Evolutionary conservation across 2,329 filamentous ascomycete genomes (phyloP), one percentile per base, ranked within the genome.

Genomic region (Catunica adiposa): DNA sequence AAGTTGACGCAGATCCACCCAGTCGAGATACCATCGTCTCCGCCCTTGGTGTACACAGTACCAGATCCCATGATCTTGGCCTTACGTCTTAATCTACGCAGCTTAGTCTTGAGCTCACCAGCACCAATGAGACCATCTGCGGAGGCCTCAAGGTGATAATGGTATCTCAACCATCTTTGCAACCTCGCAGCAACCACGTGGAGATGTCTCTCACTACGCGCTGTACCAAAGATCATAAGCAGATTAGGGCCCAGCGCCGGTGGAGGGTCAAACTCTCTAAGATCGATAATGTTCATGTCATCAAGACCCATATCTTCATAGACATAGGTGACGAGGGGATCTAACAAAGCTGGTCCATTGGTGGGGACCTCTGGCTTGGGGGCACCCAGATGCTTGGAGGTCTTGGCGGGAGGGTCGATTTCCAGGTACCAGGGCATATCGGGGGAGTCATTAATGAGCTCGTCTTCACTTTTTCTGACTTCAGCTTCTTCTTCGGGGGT

Each of bases 1-100:
- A 92, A 77, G 65, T 95, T 94, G 59, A 97, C 86, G 68, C 92
- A 98, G 20, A 98, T 84, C 92, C 92, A 98, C 8, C 89, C 89
- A 0, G 90, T 96, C 11, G 84, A 83, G 54, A 95, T 86, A 1
- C 89, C 90, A 64, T 96, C 87, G 62, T 95, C 89, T 1, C 76
- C 71, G 51, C 76, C 77, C 9, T 79, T 78, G 4, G 79, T 73
- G 50, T 77, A 74, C n/a, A 81, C 80, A 0, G 80, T 78, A 1
- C 81, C 80, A 58, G 78, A 84, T 14, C 86, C 88, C 61, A 94
- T 71, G 59, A 96, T 72, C 66, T 87, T 88, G 31, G 88, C 85
- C 62, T 84, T 83, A 66, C 87, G 86, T 6, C 85, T 82, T 66
- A 89, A 84, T 44, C 92, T 76, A 37, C 84, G 76, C 60, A 96